Percentiles rank a stretch among this genome's conserved stretches.
Conservation (phyloP, 768 basidiomycete species). For the Mycena metata region DNA sequence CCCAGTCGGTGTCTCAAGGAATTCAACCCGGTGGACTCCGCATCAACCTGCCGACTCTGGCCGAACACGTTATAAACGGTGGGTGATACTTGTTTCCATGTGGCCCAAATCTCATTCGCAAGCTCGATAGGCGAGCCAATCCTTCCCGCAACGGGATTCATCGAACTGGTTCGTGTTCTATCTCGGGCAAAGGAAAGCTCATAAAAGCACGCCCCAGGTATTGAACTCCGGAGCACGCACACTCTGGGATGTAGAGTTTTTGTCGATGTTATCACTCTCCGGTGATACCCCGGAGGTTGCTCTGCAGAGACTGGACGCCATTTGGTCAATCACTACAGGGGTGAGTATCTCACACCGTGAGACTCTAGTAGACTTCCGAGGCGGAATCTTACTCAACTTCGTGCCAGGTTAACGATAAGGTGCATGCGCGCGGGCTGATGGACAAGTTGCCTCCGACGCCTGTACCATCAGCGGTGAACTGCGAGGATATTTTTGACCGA, state of each 20-base stretch:
- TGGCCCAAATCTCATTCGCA: neutral
- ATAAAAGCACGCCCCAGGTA: conserved; percentile 16
- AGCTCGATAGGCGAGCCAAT: conserved; percentile 20
- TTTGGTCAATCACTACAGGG: conserved; percentile 21
- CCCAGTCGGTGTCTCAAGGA: too few relatives aligned
- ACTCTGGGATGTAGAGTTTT: conserved; percentile 25
- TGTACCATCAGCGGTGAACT: neutral
- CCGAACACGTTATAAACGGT: conserved; percentile 29
- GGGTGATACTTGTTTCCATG: neutral
- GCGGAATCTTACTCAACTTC: neutral
- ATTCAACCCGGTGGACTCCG: too few relatives aligned
- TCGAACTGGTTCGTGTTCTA: conserved; percentile 29
- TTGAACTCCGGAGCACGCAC: conserved; percentile 27
- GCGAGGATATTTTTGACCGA: neutral
- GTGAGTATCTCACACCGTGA: conserved; percentile 23
- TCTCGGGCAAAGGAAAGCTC: neutral
- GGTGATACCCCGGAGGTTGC: conserved; percentile 4
- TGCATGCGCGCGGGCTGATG: conserved; percentile 24
- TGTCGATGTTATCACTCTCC: conserved; percentile 22
- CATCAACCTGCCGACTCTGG: conserved; percentile 24
- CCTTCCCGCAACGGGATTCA: conserved; percentile 24
- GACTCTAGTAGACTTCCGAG: conserved; percentile 6
- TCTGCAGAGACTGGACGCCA: conserved; percentile 9
- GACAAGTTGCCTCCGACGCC: conserved; percentile 2
- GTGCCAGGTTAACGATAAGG: conserved; percentile 3